Base-by-base conservation (phyloP, 1,284 basidiomycete genomes). In the Moesziomyces antarcticus region DNA sequence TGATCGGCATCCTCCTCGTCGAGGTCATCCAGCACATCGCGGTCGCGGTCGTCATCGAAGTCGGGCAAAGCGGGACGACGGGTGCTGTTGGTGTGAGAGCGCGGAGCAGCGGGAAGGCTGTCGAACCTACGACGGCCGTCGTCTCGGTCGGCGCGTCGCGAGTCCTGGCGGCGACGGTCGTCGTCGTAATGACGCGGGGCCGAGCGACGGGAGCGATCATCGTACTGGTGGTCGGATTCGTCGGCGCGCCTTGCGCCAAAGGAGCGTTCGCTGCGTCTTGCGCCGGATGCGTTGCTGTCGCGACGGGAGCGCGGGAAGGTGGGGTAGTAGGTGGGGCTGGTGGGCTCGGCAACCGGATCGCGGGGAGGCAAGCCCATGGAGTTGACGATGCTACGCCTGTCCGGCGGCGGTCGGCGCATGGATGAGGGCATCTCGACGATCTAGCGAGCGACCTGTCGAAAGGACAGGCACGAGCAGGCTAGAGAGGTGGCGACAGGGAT, bases 291-390 rank as follows among this genome's bases (percentile, higher is more conserved):
- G 11, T 52, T 59, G 56, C 60, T 60, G 6, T 64, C 61, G 24
- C 43, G 27, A 20, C 70, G 70, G 13, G 70, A 68, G 45, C 70
- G 70, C 6, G 62, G 53, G 42, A 50, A 59, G 20, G 50, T 59
- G 18, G 54, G 49, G 16, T 56, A 55, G 47, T 61, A 67, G 5
- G 53, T 54, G 11, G 63, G 60, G 41, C 67, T 71, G 18, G 59
- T 41, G 8, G 68, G 68, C 21, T 67, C 63, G 11, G 56, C 46
- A 30, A 65, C 48, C 13, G 56, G 56, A 1, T 71, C 63, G 43
- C 73, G 58, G 24, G 67, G 63, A 22, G 73, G 67, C 33, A 75
- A 27, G 6, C 73, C 73, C 61, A 67, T 75, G 11, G 63, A 67
- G 41, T 16, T 54, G 54, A 75, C 30, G 56, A 75, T 75, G 56